These are phyloP conservation scores for Rhizophora mangle DNA, from an alignment of 345 rosid genomes.

Conservation along the genomic window DNA sequence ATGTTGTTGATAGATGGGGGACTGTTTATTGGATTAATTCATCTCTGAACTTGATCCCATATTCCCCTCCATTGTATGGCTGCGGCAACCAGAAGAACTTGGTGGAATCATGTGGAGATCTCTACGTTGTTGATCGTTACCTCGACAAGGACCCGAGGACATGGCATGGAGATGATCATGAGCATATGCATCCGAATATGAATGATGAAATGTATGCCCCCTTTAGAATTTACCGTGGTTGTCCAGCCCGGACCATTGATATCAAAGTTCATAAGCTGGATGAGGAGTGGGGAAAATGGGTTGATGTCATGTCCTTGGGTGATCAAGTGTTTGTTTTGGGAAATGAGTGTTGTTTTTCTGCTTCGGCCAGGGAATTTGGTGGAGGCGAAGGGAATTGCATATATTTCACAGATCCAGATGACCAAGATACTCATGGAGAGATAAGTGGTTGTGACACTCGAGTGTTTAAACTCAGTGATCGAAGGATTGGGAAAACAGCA, in stretches of 20 bases:
- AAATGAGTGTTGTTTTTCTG: conserved; percentile 13
- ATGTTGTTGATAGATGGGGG: conserved; percentile 27
- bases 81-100: conserved; percentile 22
- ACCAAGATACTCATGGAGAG: neutral
- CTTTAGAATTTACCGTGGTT: neutral
- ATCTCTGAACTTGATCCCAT: conserved; percentile 17
- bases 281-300: conserved; percentile 27
- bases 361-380: conserved; percentile 4
- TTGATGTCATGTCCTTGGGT: conserved; percentile 16
- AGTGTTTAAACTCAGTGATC: conserved; percentile 9
- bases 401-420: conserved; percentile 11
- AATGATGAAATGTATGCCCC: neutral
- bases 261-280: conserved; percentile 25
- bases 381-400: conserved; percentile 20
- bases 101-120: conserved; percentile 24
- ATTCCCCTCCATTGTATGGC: conserved; percentile 22
- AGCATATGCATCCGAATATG: neutral
- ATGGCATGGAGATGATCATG: neutral
- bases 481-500: neutral
- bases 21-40: conserved; percentile 27
- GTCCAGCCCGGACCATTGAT: conserved; percentile 5
- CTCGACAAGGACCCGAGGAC: conserved; percentile 12
- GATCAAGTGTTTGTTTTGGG: conserved; percentile 24
- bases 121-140: conserved; percentile 28
- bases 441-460: conserved; percentile 1